Conservation (phyloP, 805 yeast genomes). For the Candida maltosa region DNA sequence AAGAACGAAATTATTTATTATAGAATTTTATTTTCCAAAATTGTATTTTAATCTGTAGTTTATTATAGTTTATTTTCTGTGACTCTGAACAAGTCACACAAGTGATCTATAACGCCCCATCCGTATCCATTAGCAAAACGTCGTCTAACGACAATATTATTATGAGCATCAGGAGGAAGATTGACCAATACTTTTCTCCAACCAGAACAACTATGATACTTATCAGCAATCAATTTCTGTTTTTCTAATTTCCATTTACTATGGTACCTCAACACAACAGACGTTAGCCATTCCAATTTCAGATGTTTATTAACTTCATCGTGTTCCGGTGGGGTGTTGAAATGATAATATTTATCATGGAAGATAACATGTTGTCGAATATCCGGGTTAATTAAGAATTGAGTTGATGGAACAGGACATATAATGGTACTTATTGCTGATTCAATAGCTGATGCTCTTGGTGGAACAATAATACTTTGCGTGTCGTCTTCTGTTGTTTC, state of each 20-base stretch:
- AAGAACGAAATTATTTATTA: no score
- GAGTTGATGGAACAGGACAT: constrained; percentile 36
- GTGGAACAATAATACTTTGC: constrained; percentile 36
- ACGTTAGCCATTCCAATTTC: constrained; percentile 2
- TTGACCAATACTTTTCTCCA: constrained; percentile 45
- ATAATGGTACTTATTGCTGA: constrained; percentile 38
- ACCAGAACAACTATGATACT: constrained; percentile 32
- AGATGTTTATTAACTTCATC: constrained; percentile 14
- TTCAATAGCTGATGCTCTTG: constrained; percentile 41
- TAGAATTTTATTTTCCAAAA: no score
- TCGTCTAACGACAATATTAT: constrained; percentile 41
- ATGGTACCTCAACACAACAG: constrained; percentile 20
- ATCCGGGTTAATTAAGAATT: constrained; percentile 31
- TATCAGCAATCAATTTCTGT: constrained; percentile 40
- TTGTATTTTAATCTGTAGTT: no score
- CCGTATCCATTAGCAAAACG: constrained; percentile 44
- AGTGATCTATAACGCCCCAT: constrained; percentile 45
- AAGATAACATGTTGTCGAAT: constrained; percentile 34
- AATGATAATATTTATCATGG: constrained; percentile 40
- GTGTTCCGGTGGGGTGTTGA: constrained; percentile 22
- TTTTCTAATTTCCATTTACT: constrained; percentile 33
- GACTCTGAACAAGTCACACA: no score
- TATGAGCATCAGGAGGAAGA: constrained; percentile 46
- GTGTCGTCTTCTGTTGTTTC: constrained; percentile 10
- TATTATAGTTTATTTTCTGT: no score